Base-by-base conservation (phyloP, 176 grass and related monocot genomes). In the Bonia amplexicaulis region DNA sequence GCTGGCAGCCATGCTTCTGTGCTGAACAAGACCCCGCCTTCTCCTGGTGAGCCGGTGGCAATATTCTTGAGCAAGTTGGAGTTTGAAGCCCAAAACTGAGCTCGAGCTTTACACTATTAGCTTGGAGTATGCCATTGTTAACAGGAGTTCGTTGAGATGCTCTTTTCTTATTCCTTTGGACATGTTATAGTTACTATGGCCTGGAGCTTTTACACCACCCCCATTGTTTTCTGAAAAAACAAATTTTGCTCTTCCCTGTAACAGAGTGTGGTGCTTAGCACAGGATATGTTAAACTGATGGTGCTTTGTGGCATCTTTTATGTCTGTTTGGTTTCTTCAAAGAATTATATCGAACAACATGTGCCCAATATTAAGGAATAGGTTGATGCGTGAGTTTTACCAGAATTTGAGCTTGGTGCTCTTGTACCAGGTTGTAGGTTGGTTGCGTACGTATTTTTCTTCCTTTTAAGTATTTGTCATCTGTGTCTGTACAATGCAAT, bases 11-110 rank as follows among this genome's bases (percentile, higher is more conserved):
- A 91, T 40, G 42, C 19, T 35, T 60, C 77, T 45, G 33, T 95
- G 86, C 79, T 95, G 45, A 80, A 62, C 9, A 89, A 91, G 80
- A 90, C 85, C 31, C 88, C 72, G 3, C 88, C 88, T 29, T 95
- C 93, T 12, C 93, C 93, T 40, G 90, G 93, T 63, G 90, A 85
- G 26, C 93, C 93, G 1, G 66, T 88, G 46, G 84, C 93, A 2
- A 86, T 93, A 72, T 96, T 91, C 77, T 65, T 93, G 69, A 87
- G 85, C 73, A 92, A 87, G 42, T 54, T 57, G 42, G 88, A 93
- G 20, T 93, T 78, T 70, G 52, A 78, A 78, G 74, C 26, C 13
- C 40, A 48, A 69, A 60, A 9, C 55, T 70, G 26, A 45, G 23
- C 17, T 72, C 37, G 77, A 41, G 15, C 23, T 45, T 3, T 48